Conservation (phyloP, 257 asterid species). For the Fraxinus cuspidata region DNA sequence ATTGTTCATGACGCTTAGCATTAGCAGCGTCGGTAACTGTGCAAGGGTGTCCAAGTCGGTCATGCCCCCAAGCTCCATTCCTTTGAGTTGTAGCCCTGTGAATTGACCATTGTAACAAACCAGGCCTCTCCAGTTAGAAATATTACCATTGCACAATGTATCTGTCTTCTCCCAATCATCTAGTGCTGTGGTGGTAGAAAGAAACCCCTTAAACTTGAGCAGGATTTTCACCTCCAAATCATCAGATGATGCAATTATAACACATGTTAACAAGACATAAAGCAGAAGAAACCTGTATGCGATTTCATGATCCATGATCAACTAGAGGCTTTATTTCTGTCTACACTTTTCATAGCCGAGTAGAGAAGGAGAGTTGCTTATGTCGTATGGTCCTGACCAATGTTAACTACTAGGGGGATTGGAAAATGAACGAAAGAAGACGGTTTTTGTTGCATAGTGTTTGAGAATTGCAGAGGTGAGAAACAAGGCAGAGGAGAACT, state of each 20-base stretch:
- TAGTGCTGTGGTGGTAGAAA: constrained; percentile 23
- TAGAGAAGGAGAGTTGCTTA: not conserved
- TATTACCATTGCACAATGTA: constrained; percentile 19
- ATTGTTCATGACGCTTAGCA: constrained; percentile 34
- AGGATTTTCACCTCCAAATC: constrained; percentile 9
- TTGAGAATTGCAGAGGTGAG: constrained; percentile 27
- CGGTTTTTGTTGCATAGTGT: not conserved
- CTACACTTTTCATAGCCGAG: not conserved
- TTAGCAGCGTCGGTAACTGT: constrained; percentile 16
- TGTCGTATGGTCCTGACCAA: not conserved
- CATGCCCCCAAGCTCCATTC: constrained; percentile 28
- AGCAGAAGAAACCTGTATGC: not conserved
- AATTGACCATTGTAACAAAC: constrained; percentile 25
- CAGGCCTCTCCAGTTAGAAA: constrained; percentile 33
- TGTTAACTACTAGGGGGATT: not conserved
- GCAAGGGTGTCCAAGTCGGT: constrained; percentile 29
- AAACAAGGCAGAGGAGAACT: not conserved
- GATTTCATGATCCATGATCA: not conserved
- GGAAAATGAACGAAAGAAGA: not conserved
- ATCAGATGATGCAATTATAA: not conserved
- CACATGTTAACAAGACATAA: not conserved
- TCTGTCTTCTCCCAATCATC: constrained; percentile 26
- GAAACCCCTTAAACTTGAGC: constrained; percentile 29
- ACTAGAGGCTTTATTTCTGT: not conserved
- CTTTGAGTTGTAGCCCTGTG: constrained; percentile 28